Conservation (phyloP, 2,329 filamentous ascomycete species). For the Emmonsia crescens region DNA sequence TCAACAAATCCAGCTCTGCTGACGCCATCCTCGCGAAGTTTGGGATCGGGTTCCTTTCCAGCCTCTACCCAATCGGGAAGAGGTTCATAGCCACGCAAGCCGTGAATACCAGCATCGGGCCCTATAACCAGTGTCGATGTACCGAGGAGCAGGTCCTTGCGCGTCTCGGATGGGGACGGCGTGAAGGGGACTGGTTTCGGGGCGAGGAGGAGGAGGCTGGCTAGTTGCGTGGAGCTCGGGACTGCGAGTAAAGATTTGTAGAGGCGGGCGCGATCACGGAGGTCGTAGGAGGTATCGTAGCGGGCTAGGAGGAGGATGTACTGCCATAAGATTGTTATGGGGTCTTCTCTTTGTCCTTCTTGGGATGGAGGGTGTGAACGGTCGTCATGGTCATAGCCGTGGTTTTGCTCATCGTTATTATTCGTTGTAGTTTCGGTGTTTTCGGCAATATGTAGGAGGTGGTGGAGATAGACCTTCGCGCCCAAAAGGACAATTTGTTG, state of each 20-base stretch:
- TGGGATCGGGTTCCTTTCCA: constrained; percentile 68
- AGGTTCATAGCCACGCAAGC: constrained; percentile 64
- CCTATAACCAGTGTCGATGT: constrained; percentile 79
- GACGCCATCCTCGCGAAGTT: constrained; percentile 52
- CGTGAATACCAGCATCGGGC: constrained; percentile 60
- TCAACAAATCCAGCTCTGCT: constrained; percentile 26
- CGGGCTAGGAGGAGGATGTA: constrained; percentile 76
- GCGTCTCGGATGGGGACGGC: constrained; percentile 75
- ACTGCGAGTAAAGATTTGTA: constrained; percentile 75
- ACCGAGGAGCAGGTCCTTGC: constrained; percentile 67
- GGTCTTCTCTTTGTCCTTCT: constrained; percentile 38
- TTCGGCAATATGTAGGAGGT: constrained; percentile 49
- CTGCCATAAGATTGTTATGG: constrained; percentile 67
- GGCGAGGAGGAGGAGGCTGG: constrained; percentile 78
- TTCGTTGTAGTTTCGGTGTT: neutral
- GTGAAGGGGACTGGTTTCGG: constrained; percentile 89
- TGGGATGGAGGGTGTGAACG: constrained; percentile 10
- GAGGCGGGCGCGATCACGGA: constrained; percentile 80
- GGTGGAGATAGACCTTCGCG: constrained; percentile 92
- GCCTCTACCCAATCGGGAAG: constrained; percentile 76
- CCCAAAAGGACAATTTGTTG: constrained; percentile 84
- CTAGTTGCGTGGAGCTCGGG: constrained; percentile 66
- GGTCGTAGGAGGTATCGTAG: constrained; percentile 90
- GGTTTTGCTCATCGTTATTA: constrained; percentile 13
- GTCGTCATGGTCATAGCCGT: constrained; percentile 10